Percentiles rank a stretch among this genome's conserved stretches.
Conservation (phyloP, 495 filamentous ascomycete species). For the Neurospora sp. region DNA sequence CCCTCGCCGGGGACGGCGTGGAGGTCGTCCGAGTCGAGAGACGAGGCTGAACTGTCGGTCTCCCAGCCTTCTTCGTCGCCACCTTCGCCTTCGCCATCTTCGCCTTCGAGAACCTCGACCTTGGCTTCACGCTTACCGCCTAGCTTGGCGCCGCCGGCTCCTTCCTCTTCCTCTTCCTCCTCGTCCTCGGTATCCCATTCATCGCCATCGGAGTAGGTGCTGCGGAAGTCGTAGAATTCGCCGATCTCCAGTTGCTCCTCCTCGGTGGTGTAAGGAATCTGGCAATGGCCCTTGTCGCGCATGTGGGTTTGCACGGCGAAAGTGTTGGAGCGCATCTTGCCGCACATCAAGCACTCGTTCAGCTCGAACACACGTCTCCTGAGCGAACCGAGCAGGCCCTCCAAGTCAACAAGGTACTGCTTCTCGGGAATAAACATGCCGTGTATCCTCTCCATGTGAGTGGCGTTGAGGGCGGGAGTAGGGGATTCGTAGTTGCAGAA, state of each 20-base stretch:
- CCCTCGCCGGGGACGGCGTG: slow-evolving; percentile 60
- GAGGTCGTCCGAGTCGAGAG: slow-evolving; percentile 67
- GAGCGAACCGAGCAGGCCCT: slow-evolving; percentile 65
- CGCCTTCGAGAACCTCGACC: slow-evolving; percentile 21
- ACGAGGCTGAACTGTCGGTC: slow-evolving; percentile 78
- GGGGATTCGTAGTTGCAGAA: slow-evolving; percentile 83
- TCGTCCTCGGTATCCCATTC: slow-evolving; percentile 57
- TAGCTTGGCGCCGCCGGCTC: slow-evolving; percentile 50
- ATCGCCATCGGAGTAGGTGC: slow-evolving; percentile 72
- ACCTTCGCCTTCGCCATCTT: slow-evolving; percentile 32
- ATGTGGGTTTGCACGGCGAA: slow-evolving; percentile 86
- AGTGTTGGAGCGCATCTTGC: slow-evolving; percentile 60
- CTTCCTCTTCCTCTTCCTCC: slow-evolving; percentile 47
- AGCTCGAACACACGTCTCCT: slow-evolving; percentile 69
- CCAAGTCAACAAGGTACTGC: slow-evolving; percentile 66
- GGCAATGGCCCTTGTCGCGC: slow-evolving; percentile 93
- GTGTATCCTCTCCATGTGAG: slow-evolving; percentile 86
- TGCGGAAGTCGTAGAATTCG: slow-evolving; percentile 96
- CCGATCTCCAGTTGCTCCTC: slow-evolving; percentile 90
- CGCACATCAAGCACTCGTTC: slow-evolving; percentile 69
- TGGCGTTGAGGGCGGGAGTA: slow-evolving; percentile 58
- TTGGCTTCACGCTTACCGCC: slow-evolving; percentile 40
- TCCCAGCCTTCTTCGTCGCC: slow-evolving; percentile 56
- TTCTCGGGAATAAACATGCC: slow-evolving; percentile 94
- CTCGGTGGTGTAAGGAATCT: slow-evolving; percentile 84